Conservation (phyloP, 768 basidiomycete genomes). For the Tricholoma saponaceum region DNA sequence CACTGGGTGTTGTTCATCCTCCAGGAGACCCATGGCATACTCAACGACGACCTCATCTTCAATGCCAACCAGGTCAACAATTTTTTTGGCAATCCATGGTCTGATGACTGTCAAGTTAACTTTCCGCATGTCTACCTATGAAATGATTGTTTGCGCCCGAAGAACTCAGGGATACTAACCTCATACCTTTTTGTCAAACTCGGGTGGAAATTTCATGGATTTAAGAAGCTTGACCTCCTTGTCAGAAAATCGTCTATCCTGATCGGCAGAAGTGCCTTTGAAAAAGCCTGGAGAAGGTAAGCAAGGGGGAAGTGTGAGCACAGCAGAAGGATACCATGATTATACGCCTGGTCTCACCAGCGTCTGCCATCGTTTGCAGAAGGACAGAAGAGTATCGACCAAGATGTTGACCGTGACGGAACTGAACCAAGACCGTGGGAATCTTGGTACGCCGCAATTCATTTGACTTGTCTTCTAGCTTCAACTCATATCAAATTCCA, state of each 20-base stretch:
- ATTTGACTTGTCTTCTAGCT: neutral
- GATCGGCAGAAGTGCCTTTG: slow-evolving; percentile 88
- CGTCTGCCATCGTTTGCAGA: slow-evolving; percentile 48
- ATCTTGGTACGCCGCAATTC: neutral
- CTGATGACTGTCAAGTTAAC: slow-evolving; percentile 90
- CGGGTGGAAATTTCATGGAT: slow-evolving; percentile 83
- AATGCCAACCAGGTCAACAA: slow-evolving; percentile 84
- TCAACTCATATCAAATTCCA: too few species aligned
- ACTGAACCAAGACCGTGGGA: slow-evolving; percentile 12
- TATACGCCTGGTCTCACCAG: slow-evolving; percentile 35
- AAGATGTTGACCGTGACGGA: neutral
- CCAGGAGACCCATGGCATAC: slow-evolving; percentile 92
- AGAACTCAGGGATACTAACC: neutral
- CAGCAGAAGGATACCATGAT: slow-evolving; percentile 20
- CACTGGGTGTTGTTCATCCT: slow-evolving; percentile 83
- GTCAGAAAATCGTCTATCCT: slow-evolving; percentile 91
- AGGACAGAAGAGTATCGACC: neutral
- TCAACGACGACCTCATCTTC: slow-evolving; percentile 98
- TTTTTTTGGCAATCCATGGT: slow-evolving; percentile 94
- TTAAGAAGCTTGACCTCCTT: slow-evolving; percentile 90
- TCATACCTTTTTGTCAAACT: slow-evolving; percentile 82
- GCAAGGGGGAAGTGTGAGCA: slow-evolving; percentile 20
- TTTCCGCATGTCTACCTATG: slow-evolving; percentile 90
- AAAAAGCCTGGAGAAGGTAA: slow-evolving; percentile 60
- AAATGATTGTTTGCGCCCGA: neutral